A percentile compares a stretch with the other conserved stretches of the same genome.
Conservation (phyloP, 768 basidiomycete genomes). For the Russula griseocarnosa region DNA sequence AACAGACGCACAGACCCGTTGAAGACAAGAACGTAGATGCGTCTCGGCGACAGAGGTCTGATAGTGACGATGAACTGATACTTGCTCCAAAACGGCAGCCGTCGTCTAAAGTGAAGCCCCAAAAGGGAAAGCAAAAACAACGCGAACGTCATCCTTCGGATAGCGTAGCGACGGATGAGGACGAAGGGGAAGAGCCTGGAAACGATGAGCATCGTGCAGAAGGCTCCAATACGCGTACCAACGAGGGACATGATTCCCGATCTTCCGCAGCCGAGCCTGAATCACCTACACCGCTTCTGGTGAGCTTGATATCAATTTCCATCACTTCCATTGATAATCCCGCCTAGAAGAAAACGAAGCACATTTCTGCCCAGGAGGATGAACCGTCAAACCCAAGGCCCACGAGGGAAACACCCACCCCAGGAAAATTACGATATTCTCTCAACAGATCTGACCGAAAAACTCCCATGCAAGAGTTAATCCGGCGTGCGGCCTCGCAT, state of each 20-base stretch:
- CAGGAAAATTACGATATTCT: conserved; percentile 17
- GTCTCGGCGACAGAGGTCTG: conserved; percentile 10
- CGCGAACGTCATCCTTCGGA: background rate
- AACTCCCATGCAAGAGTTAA: conserved; percentile 71
- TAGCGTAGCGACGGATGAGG: background rate
- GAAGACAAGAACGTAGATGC: background rate
- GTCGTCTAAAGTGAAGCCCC: conserved; percentile 12
- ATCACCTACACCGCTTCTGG: background rate
- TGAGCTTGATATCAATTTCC: background rate
- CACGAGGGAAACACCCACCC: conserved; percentile 9
- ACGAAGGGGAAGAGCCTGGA: background rate
- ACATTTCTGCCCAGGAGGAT: background rate
- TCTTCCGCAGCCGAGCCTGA: background rate
- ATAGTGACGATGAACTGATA: conserved; percentile 20
- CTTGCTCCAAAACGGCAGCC: conserved; percentile 21
- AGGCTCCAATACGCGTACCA: background rate
- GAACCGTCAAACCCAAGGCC: background rate
- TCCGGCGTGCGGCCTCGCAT: conserved; percentile 63
- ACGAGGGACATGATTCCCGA: background rate
- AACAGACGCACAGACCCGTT: background rate
- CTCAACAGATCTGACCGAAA: conserved; percentile 35
- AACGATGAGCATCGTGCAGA: background rate
- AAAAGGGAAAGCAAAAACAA: conserved; percentile 27
- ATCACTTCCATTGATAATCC: background rate
- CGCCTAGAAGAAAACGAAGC: conserved; percentile 9